These are phyloP conservation scores for Leptomonas seymouri DNA, from an alignment of 208 protist species.

Conservation along the genomic window DNA sequence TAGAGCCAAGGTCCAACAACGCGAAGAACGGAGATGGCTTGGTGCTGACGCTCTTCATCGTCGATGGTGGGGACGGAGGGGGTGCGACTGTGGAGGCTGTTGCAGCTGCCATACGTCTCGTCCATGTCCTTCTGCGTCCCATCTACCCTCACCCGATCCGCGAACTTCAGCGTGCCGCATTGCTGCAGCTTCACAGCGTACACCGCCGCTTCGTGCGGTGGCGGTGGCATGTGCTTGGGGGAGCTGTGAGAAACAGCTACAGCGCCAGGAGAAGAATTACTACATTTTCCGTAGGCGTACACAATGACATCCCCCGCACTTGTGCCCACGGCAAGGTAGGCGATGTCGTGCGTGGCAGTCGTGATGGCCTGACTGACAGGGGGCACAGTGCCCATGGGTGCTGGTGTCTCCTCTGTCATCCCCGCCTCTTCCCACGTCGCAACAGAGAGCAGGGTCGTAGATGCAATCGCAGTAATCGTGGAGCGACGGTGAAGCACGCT, in stretches of 20 bases:
- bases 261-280: conserved; percentile 7
- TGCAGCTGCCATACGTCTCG: background rate
- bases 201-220: background rate
- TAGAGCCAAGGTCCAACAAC: conserved; percentile 31
- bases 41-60: background rate
- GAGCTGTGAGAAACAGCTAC: conserved; percentile 8
- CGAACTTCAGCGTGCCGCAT: conserved; percentile 9
- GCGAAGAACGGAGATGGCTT: conserved; percentile 20
- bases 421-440: conserved; percentile 18
- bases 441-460: conserved; percentile 21
- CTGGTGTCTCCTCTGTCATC: background rate
- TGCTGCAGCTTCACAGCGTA: conserved; percentile 16
- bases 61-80: background rate
- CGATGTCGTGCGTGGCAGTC: background rate
- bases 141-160: conserved; percentile 12
- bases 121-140: background rate
- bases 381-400: background rate
- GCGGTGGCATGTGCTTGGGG: background rate
- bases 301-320: conserved; percentile 26
- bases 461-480: conserved; percentile 15
- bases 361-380: background rate
- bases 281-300: conserved; percentile 22
- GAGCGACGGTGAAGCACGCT: background rate
- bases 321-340: conserved; percentile 23
- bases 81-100: background rate